Base-by-base conservation (phyloP, 345 rosid genomes). In the Eucalyptus rudis region DNA sequence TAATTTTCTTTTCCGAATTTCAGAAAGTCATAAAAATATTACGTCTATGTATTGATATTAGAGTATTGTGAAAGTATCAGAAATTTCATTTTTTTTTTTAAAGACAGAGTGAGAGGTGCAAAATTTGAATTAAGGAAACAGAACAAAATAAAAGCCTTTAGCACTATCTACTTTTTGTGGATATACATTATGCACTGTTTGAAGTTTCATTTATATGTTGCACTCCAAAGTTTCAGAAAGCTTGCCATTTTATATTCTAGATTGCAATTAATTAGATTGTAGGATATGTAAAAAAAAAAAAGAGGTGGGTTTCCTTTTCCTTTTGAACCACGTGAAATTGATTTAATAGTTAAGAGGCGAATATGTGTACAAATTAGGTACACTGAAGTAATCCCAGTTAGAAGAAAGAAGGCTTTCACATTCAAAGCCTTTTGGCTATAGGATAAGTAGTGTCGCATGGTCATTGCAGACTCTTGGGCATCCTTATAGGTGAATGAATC, bases 381-480 rank as follows among this genome's bases (percentile, higher is more conserved):
- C 25, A 5, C 45, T 71, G 2, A 33, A 71, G 19, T 50, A 51
- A 3, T 51, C 54, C 54, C 8, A 16, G 8, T 51, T 16, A 51
- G 54, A 51, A 51, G 20, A 51, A 0, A 16, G 0, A 51, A 16
- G 20, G 20, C 20, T 51, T 51, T 51, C 17, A 16, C 54, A 16
- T 51, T 51, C 54, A 3, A 51, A 51, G 8, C 20, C 20, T 51
- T 51, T 16, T 51, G 54, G 54, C 2, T 51, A 51, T 0, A 1
- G 20, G 20, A 51, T 51, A 51, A 51, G 20, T 8, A 16, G 54
- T 0, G 54, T 6, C 8, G 0, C 20, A 16, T 0, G 20, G 0
- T 51, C 20, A 51, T 6, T 51, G 8, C 1, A 51, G 8, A 51
- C 8, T 51, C 20, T 6, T 16, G 8, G 54, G 54, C 54, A 51